Percentiles rank a stretch among this genome's conserved stretches.
phyloP scores from a whole-genome alignment of 23 red algal species.

The Gracilaria vermiculophylla region DNA sequence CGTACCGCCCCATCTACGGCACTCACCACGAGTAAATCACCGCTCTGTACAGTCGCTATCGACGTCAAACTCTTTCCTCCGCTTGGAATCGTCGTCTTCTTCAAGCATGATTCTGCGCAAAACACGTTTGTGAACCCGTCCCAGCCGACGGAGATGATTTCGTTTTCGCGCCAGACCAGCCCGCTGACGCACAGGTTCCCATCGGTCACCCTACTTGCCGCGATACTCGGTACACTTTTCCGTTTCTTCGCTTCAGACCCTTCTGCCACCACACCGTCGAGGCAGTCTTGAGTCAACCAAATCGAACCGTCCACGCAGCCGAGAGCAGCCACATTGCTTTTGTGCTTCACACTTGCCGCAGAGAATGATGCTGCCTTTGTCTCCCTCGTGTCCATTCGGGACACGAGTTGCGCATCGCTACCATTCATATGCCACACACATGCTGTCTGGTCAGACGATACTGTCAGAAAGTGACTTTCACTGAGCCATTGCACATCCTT shows the following conservation, averaged over 20 bases:
- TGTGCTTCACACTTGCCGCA: background rate
- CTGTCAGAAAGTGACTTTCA: slow-evolving; percentile 49
- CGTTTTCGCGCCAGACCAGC: slow-evolving; percentile 37
- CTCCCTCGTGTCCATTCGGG: slow-evolving; percentile 2
- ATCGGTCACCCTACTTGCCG: slow-evolving; percentile 9
- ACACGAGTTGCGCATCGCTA: background rate
- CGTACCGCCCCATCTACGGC: slow-evolving; percentile 62
- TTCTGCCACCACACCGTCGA: background rate
- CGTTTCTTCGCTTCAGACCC: background rate
- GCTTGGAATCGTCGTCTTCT: slow-evolving; percentile 53
- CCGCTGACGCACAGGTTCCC: slow-evolving; percentile 21
- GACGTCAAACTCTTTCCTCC: slow-evolving; percentile 59
- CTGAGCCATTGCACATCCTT: slow-evolving; percentile 63
- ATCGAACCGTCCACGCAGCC: slow-evolving; percentile 54
- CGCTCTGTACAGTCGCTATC: background rate
- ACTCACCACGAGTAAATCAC: slow-evolving; percentile 26
- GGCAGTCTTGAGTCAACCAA: slow-evolving; percentile 41
- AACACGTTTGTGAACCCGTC: slow-evolving; percentile 55
- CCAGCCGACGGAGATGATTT: slow-evolving; percentile 43
- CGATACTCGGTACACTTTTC: background rate
- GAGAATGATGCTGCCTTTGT: slow-evolving; percentile 31
- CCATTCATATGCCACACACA: slow-evolving; percentile 51
- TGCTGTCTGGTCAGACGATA: slow-evolving; percentile 41
- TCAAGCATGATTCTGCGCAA: slow-evolving; percentile 31
- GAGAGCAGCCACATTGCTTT: background rate